Evolutionary conservation across 2,329 filamentous ascomycete genomes (phyloP).

Genomic region (Harringtonia aguacate): DNA sequence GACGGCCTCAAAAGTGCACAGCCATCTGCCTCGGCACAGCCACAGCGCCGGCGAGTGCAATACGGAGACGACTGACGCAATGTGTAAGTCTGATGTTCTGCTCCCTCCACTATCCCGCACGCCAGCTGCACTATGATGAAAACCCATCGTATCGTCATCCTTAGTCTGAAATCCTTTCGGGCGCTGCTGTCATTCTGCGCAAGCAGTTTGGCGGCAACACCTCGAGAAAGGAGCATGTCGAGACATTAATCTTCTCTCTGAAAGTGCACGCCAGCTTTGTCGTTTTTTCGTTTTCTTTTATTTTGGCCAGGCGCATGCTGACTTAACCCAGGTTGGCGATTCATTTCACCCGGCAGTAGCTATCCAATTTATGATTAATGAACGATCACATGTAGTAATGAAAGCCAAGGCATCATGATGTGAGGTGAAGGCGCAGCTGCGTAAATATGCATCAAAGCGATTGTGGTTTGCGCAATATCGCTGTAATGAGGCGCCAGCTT

Average conservation of each 20-base stretch:
- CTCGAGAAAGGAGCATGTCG: constrained; percentile 23
- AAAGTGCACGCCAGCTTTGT: constrained; percentile 10
- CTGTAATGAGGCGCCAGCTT: constrained; percentile 2
- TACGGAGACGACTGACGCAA: constrained; percentile 29
- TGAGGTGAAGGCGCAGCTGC: too few relatives aligned
- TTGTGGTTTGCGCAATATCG: background rate
- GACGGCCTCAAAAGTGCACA: constrained; percentile 29
- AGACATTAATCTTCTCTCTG: constrained; percentile 42
- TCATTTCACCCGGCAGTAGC: too few relatives aligned
- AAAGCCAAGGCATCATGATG: too few relatives aligned
- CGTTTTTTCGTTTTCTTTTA: background rate
- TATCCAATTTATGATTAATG: too few relatives aligned
- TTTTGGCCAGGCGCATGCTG: too few relatives aligned
- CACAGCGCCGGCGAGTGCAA: constrained; percentile 33
- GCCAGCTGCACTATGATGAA: constrained; percentile 91
- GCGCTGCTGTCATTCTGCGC: constrained; percentile 14
- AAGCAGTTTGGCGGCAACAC: background rate
- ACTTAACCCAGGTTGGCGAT: too few relatives aligned
- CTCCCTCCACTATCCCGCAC: constrained; percentile 1
- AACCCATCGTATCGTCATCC: constrained; percentile 82
- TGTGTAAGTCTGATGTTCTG: constrained; percentile 1
- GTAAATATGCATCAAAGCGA: background rate
- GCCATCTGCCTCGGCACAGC: constrained; percentile 14
- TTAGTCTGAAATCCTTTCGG: constrained; percentile 63
- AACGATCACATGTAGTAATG: too few relatives aligned